These are phyloP conservation scores for Pogostemon cablin DNA, from an alignment of 257 asterid species.

Conservation along the genomic window DNA sequence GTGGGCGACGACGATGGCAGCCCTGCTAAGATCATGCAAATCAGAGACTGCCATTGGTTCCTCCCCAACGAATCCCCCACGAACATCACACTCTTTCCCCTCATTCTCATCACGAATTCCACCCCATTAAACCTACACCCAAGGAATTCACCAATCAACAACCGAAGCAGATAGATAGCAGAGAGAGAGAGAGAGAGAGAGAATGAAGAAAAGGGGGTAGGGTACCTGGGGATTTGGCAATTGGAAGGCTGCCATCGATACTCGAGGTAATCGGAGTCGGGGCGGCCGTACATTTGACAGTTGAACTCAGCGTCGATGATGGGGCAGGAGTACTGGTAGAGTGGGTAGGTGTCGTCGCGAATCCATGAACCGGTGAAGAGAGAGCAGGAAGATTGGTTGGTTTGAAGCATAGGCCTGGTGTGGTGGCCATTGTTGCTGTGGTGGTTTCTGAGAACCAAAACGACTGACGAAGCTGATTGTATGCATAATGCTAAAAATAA, in stretches of 20 bases:
- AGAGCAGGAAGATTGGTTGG: slow-evolving; percentile 59
- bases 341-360: slow-evolving; percentile 63
- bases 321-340: slow-evolving; percentile 70
- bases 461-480: slow-evolving; percentile 42
- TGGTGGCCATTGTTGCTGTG: slow-evolving; percentile 41
- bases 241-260: slow-evolving; percentile 86
- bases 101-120: slow-evolving; percentile 54
- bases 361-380: slow-evolving; percentile 87
- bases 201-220: no score
- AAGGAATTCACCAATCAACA: background rate
- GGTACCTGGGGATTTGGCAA: slow-evolving; percentile 83
- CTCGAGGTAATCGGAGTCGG: slow-evolving; percentile 83
- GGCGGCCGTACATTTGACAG: slow-evolving; percentile 85
- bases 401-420: slow-evolving; percentile 50
- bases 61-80: slow-evolving; percentile 95
- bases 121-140: slow-evolving; percentile 48
- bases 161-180: background rate
- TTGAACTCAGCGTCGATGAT: slow-evolving; percentile 74
- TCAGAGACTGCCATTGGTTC: slow-evolving; percentile 89
- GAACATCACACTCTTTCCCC: slow-evolving; percentile 79
- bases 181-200: no score
- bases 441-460: slow-evolving; percentile 48
- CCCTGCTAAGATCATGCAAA: slow-evolving; percentile 78
- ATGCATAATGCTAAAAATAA: slow-evolving; percentile 30
- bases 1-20: slow-evolving; percentile 61